Conservation (phyloP, 805 yeast species). For the Candida jianshihensis region DNA sequence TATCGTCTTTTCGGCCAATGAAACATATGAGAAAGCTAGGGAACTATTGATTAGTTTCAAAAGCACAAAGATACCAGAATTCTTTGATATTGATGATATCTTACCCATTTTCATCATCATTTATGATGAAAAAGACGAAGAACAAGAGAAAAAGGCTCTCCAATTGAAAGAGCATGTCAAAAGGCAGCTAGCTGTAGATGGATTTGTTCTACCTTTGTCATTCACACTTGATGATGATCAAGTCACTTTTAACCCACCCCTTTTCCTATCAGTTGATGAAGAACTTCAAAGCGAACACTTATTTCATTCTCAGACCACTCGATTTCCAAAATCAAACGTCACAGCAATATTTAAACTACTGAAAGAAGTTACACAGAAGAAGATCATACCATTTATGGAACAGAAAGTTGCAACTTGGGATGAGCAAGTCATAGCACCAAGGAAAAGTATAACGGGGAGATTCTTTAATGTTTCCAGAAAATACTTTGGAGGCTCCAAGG, state of each 20-base stretch:
- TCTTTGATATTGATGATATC: constrained; percentile 58
- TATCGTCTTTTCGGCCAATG: constrained; percentile 53
- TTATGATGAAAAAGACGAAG: constrained; percentile 38
- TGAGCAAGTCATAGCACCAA: constrained; percentile 69
- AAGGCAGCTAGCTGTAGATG: constrained; percentile 32
- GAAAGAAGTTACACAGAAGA: constrained; percentile 30
- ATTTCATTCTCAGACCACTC: constrained; percentile 5
- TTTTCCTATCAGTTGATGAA: constrained; percentile 38
- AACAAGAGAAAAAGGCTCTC: constrained; percentile 36
- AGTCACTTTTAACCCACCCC: constrained; percentile 23
- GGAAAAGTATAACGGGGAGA: constrained; percentile 69
- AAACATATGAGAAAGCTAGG: constrained; percentile 49
- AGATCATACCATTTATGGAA: constrained; percentile 75
- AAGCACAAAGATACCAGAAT: constrained; percentile 44
- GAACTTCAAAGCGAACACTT: constrained; percentile 27
- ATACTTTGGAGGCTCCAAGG: constrained; percentile 32
- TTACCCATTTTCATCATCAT: constrained; percentile 45
- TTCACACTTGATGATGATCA: constrained; percentile 8
- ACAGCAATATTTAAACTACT: constrained; percentile 14
- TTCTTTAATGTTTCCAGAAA: constrained; percentile 61
- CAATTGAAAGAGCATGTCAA: constrained; percentile 28
- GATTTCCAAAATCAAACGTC: constrained; percentile 10
- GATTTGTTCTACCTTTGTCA: constrained; percentile 14
- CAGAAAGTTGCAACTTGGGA: constrained; percentile 76
- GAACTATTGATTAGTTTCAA: constrained; percentile 48